Conservation (phyloP, 192 early-diverging fungal genomes). For the Dissophora globulifera region DNA sequence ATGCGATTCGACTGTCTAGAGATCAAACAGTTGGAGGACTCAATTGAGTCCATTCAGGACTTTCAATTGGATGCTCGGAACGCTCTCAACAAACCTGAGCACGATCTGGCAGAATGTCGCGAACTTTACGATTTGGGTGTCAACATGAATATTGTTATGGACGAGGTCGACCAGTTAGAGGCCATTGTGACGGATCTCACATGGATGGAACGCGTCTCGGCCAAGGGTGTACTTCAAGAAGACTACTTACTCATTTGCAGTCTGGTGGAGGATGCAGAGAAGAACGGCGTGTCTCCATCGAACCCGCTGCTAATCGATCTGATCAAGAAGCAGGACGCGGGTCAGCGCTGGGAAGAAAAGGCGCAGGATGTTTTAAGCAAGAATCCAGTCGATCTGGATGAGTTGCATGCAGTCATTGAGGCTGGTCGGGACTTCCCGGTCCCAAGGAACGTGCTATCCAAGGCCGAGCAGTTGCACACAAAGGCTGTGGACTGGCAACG, state of each 20-base stretch:
- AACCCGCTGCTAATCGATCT: slow-evolving; percentile 49
- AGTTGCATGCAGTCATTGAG: slow-evolving; percentile 46
- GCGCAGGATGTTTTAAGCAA: slow-evolving; percentile 24
- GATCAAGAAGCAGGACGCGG: slow-evolving; percentile 22
- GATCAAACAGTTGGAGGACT: slow-evolving; percentile 53
- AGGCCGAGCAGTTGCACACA: slow-evolving; percentile 37
- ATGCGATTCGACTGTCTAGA: slow-evolving; percentile 56
- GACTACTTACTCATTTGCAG: slow-evolving; percentile 39
- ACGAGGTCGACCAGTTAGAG: slow-evolving; percentile 61
- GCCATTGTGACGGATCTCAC: slow-evolving; percentile 59
- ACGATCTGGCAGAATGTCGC: slow-evolving; percentile 37
- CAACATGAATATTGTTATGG: slow-evolving; percentile 42
- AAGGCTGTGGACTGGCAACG: slow-evolving; percentile 39
- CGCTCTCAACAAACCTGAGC: slow-evolving; percentile 37
- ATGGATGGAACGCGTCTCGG: slow-evolving; percentile 36
- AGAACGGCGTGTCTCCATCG: slow-evolving; percentile 38
- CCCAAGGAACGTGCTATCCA: slow-evolving; percentile 29
- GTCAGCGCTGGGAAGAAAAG: slow-evolving; percentile 34
- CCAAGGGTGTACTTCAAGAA: slow-evolving; percentile 22
- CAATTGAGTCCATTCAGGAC: slow-evolving; percentile 31
- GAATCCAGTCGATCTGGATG: slow-evolving; percentile 39
- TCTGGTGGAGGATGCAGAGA: slow-evolving; percentile 49
- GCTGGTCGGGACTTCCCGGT: slow-evolving; percentile 29
- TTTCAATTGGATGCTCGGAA: slow-evolving; percentile 35
- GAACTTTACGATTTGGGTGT: slow-evolving; percentile 49